These are phyloP conservation scores for Thielaviopsis euricoi DNA, from an alignment of 2,329 filamentous ascomycete genomes.

Conservation along the genomic window DNA sequence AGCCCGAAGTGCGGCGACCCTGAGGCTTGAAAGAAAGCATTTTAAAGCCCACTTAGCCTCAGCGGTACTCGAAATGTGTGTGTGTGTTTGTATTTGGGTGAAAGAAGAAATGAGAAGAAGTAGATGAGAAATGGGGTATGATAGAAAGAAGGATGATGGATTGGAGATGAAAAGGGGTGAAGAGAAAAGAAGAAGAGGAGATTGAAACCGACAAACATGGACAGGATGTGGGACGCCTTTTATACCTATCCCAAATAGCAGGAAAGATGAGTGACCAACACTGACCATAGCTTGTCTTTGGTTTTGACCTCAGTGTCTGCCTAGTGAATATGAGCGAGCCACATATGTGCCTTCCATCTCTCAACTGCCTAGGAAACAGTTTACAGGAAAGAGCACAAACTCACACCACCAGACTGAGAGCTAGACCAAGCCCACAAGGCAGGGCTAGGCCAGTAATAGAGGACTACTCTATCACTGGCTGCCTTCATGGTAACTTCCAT, in stretches of 20 bases:
- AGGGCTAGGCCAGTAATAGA: not conserved
- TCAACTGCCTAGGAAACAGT: not conserved
- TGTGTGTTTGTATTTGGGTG: not conserved
- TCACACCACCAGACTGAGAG: not conserved
- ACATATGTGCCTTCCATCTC: not conserved
- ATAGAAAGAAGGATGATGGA: conserved; percentile 2
- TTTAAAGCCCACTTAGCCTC: not conserved
- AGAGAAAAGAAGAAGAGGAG: not conserved
- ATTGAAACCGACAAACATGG: not conserved
- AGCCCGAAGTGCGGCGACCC: not conserved
- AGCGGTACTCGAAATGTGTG: not conserved
- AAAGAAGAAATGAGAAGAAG: conserved; percentile 7
- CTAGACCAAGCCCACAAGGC: not conserved
- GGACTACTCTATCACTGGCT: not conserved
- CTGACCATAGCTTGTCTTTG: not conserved
- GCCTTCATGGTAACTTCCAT: not conserved
- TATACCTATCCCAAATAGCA: not conserved
- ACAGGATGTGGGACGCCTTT: not conserved
- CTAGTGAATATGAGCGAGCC: not conserved
- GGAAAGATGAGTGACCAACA: not conserved
- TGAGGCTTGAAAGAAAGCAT: not conserved
- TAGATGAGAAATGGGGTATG: conserved; percentile 4
- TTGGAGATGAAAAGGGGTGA: not conserved
- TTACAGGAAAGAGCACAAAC: not conserved
- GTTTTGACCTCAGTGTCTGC: not conserved